Conservation (phyloP, 768 basidiomycete genomes). For the Boletellus sp. region DNA sequence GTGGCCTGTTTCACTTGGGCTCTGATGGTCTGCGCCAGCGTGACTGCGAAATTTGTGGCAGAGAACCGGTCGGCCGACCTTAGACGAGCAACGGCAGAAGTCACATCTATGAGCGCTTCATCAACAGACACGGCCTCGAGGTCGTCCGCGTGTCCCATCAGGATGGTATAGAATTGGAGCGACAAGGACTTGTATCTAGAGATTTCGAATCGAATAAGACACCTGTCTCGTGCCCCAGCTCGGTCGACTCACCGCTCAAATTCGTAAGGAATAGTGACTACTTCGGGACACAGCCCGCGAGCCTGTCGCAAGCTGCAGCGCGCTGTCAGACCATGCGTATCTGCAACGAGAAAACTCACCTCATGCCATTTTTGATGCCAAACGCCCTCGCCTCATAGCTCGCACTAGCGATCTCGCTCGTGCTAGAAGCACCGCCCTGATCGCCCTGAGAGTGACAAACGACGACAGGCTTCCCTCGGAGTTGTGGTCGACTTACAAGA, state of each 20-base stretch:
- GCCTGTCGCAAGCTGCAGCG: slow-evolving; percentile 69
- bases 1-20: slow-evolving; percentile 74
- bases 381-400: slow-evolving; percentile 90
- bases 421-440: slow-evolving; percentile 71
- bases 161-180: slow-evolving; percentile 85
- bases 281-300: slow-evolving; percentile 64
- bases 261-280: slow-evolving; percentile 87
- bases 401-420: slow-evolving; percentile 91
- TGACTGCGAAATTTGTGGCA: slow-evolving; percentile 58
- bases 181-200: slow-evolving; percentile 83
- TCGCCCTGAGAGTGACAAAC: slow-evolving; percentile 91
- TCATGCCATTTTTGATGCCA: slow-evolving; percentile 95
- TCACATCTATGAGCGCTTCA: slow-evolving; percentile 91
- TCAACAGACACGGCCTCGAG: slow-evolving; percentile 95
- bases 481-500: slow-evolving; percentile 69
- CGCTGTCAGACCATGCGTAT: not conserved
- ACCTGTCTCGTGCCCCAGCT: not conserved
- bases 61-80: slow-evolving; percentile 22
- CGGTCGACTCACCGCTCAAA: slow-evolving; percentile 63
- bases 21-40: slow-evolving; percentile 79
- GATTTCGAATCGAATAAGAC: not conserved
- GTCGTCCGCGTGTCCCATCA: slow-evolving; percentile 87
- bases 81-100: slow-evolving; percentile 48
- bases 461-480: slow-evolving; percentile 85
- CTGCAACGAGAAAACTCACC: slow-evolving; percentile 41